These are phyloP conservation scores for Furculomyces boomerangus DNA, from an alignment of 371 early-diverging fungal species.

Conservation along the genomic window DNA sequence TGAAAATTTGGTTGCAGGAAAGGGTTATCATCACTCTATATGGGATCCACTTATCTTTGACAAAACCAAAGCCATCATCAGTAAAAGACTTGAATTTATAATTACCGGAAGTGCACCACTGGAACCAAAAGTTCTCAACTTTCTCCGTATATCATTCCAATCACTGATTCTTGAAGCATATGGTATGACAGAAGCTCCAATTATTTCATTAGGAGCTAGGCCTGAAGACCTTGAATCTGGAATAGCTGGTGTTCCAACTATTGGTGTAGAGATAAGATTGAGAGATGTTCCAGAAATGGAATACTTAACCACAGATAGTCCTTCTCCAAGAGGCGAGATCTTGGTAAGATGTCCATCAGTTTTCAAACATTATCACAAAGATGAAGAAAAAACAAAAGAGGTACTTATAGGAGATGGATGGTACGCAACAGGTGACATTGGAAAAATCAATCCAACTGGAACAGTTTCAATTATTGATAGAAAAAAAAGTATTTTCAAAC, in stretches of 20 bases:
- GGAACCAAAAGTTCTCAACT: slow-evolving; percentile 64
- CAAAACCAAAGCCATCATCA: slow-evolving; percentile 67
- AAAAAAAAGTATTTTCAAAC: slow-evolving; percentile 96
- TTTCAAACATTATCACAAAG: slow-evolving; percentile 76
- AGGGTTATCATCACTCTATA: slow-evolving; percentile 43
- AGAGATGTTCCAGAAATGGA: slow-evolving; percentile 78
- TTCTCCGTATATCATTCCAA: slow-evolving; percentile 71
- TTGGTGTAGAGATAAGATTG: slow-evolving; percentile 67
- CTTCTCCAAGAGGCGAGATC: slow-evolving; percentile 86
- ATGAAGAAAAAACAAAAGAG: slow-evolving; percentile 63
- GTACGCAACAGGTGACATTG: slow-evolving; percentile 96
- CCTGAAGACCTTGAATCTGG: slow-evolving; percentile 39
- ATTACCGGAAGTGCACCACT: slow-evolving; percentile 82
- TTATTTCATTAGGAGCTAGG: slow-evolving; percentile 35
- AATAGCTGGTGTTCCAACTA: slow-evolving; percentile 68
- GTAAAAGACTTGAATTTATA: slow-evolving; percentile 71
- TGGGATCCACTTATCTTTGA: slow-evolving; percentile 89
- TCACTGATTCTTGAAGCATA: slow-evolving; percentile 79
- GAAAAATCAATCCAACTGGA: slow-evolving; percentile 53
- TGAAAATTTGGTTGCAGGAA: slow-evolving; percentile 32
- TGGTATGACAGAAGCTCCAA: slow-evolving; percentile 84
- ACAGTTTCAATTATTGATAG: slow-evolving; percentile 75
- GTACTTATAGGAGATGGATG: slow-evolving; percentile 59
- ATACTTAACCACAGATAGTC: slow-evolving; percentile 66
- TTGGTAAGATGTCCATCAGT: slow-evolving; percentile 65